Evolutionary conservation across 2,329 filamentous ascomycete species (phyloP).

Genomic region (Aspergillus sp.): DNA sequence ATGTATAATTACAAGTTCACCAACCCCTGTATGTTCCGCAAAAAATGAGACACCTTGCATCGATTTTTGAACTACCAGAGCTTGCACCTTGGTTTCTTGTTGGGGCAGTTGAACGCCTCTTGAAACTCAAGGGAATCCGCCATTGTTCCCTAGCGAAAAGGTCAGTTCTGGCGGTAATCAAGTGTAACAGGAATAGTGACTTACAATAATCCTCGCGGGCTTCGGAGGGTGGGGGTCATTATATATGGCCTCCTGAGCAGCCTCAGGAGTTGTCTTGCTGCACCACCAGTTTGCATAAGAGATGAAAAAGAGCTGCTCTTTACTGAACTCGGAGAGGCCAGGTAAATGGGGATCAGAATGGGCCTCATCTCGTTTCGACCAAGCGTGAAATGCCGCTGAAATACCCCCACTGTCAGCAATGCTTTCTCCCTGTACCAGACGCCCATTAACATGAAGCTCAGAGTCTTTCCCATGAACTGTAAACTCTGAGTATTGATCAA

Average conservation of each 20-base stretch:
- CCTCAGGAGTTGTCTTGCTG: slow-evolving; percentile 60
- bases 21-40: too few species aligned
- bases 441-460: slow-evolving; percentile 63
- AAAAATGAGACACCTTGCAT: not conserved
- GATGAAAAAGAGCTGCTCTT: slow-evolving; percentile 70
- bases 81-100: slow-evolving; percentile 67
- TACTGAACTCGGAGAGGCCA: slow-evolving; percentile 61
- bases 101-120: slow-evolving; percentile 65
- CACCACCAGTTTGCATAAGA: slow-evolving; percentile 68
- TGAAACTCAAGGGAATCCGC: slow-evolving; percentile 67
- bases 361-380: slow-evolving; percentile 58
- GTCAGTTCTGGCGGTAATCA: slow-evolving; percentile 6
- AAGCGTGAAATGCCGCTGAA: slow-evolving; percentile 62
- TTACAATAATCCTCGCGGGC: slow-evolving; percentile 56
- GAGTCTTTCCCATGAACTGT: slow-evolving; percentile 58
- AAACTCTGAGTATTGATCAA: slow-evolving; percentile 66
- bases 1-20: not conserved
- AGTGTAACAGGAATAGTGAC: slow-evolving; percentile 11
- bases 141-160: slow-evolving; percentile 54
- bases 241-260: slow-evolving; percentile 58
- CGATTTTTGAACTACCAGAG: slow-evolving; percentile 56
- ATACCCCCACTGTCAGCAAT: slow-evolving; percentile 71
- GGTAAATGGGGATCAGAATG: slow-evolving; percentile 58
- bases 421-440: slow-evolving; percentile 66
- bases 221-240: slow-evolving; percentile 67